A percentile compares a stretch with the other conserved stretches of the same genome.
Evolutionary conservation across 257 asterid species (phyloP).

Genomic region (Solanum chiquidenum): DNA sequence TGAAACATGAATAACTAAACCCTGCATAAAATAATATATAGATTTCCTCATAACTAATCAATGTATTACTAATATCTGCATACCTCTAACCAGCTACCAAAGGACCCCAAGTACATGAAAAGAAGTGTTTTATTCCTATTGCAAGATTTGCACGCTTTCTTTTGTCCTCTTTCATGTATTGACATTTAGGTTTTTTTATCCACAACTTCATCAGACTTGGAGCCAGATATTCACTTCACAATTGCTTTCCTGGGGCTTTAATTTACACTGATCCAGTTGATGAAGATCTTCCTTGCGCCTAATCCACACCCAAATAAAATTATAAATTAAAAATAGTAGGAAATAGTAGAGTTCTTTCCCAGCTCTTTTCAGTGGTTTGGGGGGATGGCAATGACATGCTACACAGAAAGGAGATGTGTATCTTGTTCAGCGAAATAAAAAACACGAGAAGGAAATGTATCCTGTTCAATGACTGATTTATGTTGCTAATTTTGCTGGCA

Average conservation of each 20-base stretch:
- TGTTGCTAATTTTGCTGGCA: conserved; percentile 18
- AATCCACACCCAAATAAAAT: not conserved
- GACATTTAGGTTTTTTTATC: not conserved
- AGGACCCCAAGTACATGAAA: not conserved
- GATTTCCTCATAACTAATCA: not conserved
- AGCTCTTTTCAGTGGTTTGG: not conserved
- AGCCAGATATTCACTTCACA: not conserved
- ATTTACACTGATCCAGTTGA: not conserved
- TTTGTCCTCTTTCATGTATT: not conserved
- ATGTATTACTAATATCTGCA: not conserved
- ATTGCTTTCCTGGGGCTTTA: not conserved
- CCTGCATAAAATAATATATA: not conserved
- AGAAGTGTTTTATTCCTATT: not conserved
- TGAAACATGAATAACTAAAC: not conserved
- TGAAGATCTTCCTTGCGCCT: not conserved
- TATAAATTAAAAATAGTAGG: not conserved
- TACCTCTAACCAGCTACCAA: not conserved
- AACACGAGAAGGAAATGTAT: not conserved
- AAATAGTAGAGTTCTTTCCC: not conserved
- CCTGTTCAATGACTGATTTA: not conserved
- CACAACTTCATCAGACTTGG: not conserved
- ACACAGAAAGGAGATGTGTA: not conserved
- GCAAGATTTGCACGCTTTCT: not conserved
- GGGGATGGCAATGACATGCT: not conserved
- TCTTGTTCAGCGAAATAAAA: not conserved